These are phyloP conservation scores for Talaromyces sp. DNA, from an alignment of 2,329 filamentous ascomycete species.

Conservation along the genomic window DNA sequence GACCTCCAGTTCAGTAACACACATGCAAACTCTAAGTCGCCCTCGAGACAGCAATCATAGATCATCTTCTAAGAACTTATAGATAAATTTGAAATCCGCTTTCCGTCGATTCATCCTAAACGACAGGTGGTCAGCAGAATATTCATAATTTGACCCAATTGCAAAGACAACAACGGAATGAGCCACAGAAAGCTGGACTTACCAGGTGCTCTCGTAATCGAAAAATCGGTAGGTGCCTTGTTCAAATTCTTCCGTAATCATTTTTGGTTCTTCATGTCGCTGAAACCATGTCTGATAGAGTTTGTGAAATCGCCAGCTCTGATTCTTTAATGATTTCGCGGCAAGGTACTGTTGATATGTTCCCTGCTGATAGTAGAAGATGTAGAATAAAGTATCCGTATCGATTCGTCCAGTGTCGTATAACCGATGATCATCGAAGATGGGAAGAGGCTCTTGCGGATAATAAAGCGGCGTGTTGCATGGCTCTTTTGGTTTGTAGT, in stretches of 20 bases:
- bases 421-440: slow-evolving; percentile 84
- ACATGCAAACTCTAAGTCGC: neutral
- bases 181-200: slow-evolving; percentile 34
- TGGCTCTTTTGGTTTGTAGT: slow-evolving; percentile 77
- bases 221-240: slow-evolving; percentile 99
- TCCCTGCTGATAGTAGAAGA: slow-evolving; percentile 98
- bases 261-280: slow-evolving; percentile 95
- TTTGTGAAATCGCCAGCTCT: slow-evolving; percentile 99
- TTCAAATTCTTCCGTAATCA: slow-evolving; percentile 96
- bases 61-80: slow-evolving; percentile 96
- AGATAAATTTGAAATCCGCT: slow-evolving; percentile 96
- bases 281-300: slow-evolving; percentile 99
- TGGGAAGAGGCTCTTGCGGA: slow-evolving; percentile 82
- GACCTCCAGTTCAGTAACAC: neutral
- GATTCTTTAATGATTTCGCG: slow-evolving; percentile 93
- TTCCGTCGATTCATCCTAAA: slow-evolving; percentile 96
- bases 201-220: slow-evolving; percentile 99
- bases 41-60: slow-evolving; percentile 45
- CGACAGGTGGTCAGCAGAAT: slow-evolving; percentile 17
- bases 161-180: neutral
- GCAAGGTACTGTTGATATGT: slow-evolving; percentile 93
- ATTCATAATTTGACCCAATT: neutral
- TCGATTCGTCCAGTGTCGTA: slow-evolving; percentile 75
- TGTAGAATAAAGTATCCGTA: slow-evolving; percentile 94
- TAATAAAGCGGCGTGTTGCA: slow-evolving; percentile 78